Base-by-base conservation (phyloP, 2,329 filamentous ascomycete genomes). In the Calonectria naviculata region DNA sequence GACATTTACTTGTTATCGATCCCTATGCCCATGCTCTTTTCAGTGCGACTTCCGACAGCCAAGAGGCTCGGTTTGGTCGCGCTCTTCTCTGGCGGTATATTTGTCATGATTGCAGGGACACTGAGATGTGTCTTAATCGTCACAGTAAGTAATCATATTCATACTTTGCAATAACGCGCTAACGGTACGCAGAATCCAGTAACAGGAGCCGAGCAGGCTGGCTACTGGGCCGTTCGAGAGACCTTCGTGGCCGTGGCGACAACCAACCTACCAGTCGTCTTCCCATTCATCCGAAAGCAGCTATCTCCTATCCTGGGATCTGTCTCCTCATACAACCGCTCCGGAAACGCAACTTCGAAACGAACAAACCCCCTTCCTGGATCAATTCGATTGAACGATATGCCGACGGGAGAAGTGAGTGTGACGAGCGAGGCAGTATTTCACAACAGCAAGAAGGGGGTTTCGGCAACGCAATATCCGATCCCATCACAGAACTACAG, bases 1-100 rank as follows among this genome's bases (percentile, higher is more conserved):
- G 89, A 91, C 74, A 65, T 89, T 0, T 90, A 90, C 72, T 80
- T 91, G 26, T 85, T 90, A 63, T 84, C 84, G 19, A 90, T 91
- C 52, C 88, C 88, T 0, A 80, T 89, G 1, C 88, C 88, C 7
- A 86, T 90, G 77, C 77, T 83, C 1, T 84, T 81, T 78, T 73
- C 76, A 24, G 81, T 80, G 9, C 78, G 71, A 7, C 72, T 84
- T 63, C 78, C 74, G 28, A 71, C 75, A 2, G 56, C 68, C 1
- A 83, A 82, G 68, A 85, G 83, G 69, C 74, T 81, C 28, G 83
- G 80, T 1, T 76, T 82, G 46, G 79, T 78, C 12, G 61, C 82
- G 10, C 77, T 85, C 19, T 82, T 84, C 54, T 78, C 81, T 9
- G 81, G 80, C 0, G 83, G 84, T 3, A 76, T 85, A 34, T 82